These are phyloP conservation scores for Mycena alexandri DNA, from an alignment of 768 basidiomycete genomes.

Conservation along the genomic window DNA sequence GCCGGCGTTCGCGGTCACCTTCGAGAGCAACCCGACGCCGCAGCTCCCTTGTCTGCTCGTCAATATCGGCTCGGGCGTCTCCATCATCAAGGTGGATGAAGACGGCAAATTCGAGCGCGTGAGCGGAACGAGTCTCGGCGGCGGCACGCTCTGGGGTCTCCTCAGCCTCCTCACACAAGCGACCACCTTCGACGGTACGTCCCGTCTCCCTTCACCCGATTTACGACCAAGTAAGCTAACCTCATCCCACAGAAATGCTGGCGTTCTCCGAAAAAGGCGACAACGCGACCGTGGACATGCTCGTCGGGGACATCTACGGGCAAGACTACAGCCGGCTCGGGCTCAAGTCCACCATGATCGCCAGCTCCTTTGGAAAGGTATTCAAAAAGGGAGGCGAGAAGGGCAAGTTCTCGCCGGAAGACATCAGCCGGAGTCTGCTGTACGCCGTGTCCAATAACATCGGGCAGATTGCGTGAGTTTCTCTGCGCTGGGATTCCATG, in stretches of 20 bases:
- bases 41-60: slow-evolving; percentile 97
- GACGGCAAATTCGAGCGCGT: slow-evolving; percentile 97
- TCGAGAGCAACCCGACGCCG: slow-evolving; percentile 84
- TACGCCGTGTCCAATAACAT: slow-evolving; percentile 99
- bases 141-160: slow-evolving; percentile 97
- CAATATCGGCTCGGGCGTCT: slow-evolving; percentile 98
- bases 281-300: slow-evolving; percentile 96
- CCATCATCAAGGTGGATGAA: slow-evolving; percentile 96
- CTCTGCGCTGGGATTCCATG: neutral
- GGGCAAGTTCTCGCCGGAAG: slow-evolving; percentile 86
- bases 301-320: slow-evolving; percentile 99
- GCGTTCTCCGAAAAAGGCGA: slow-evolving; percentile 93
- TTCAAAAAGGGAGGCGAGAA: slow-evolving; percentile 91
- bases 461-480: slow-evolving; percentile 97
- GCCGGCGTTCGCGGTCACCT: slow-evolving; percentile 89
- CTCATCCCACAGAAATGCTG: slow-evolving; percentile 84
- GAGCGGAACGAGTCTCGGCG: slow-evolving; percentile 96
- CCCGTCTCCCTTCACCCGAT: slow-evolving; percentile 33
- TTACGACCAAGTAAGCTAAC: slow-evolving; percentile 23
- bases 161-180: slow-evolving; percentile 96
- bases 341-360: slow-evolving; percentile 97
- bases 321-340: slow-evolving; percentile 96
- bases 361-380: slow-evolving; percentile 98
- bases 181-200: slow-evolving; percentile 94
- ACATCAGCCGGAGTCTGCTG: slow-evolving; percentile 93